Evolutionary conservation across 1,284 basidiomycete species (phyloP).

Genomic region (Ustilago loliicola): DNA sequence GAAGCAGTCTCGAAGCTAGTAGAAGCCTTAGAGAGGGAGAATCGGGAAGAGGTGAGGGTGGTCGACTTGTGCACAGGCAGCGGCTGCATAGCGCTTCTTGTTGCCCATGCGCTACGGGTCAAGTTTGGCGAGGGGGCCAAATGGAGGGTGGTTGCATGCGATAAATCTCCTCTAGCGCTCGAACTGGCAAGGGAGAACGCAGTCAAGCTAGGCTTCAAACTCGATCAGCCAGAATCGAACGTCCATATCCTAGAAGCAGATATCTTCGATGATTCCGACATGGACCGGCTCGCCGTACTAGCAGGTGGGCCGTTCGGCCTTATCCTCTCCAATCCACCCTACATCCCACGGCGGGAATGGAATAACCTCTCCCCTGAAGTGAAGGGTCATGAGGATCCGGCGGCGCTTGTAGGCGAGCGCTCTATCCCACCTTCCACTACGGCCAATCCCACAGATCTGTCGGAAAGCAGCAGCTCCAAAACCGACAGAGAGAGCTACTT

Average conservation of each 20-base stretch:
- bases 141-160: conserved; percentile 43
- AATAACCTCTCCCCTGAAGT: conserved; percentile 17
- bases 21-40: neutral
- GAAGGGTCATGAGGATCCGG: conserved; percentile 40
- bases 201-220: conserved; percentile 16
- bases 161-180: conserved; percentile 26
- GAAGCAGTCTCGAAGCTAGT: conserved; percentile 13
- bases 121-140: neutral
- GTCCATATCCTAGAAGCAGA: conserved; percentile 36
- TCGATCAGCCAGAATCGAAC: neutral
- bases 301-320: conserved; percentile 40
- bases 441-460: neutral
- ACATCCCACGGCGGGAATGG: conserved; percentile 46
- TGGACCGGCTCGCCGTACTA: conserved; percentile 12
- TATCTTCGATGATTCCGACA: conserved; percentile 24
- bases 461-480: neutral
- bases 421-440: conserved; percentile 1
- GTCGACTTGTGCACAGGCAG: conserved; percentile 44
- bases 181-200: conserved; percentile 43
- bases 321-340: conserved; percentile 46
- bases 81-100: conserved; percentile 39
- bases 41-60: conserved; percentile 1
- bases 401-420: conserved; percentile 45
- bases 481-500: conserved; percentile 11
- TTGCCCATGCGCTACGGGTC: conserved; percentile 32